These are phyloP conservation scores for Aureobasidium sp. DNA, from an alignment of 2,329 filamentous ascomycete species.

Conservation along the genomic window DNA sequence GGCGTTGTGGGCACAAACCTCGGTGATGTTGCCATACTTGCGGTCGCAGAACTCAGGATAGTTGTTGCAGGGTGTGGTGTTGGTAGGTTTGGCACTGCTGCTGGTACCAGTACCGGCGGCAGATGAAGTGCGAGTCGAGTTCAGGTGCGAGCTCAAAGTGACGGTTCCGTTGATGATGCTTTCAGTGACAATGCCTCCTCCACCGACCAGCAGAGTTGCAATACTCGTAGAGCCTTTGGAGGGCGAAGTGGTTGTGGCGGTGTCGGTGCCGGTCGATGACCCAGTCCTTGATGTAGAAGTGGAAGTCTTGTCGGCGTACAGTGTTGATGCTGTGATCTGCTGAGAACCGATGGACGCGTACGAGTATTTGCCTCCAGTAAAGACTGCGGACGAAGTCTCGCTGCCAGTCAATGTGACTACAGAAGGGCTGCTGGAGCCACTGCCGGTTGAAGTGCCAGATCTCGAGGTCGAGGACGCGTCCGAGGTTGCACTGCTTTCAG, in stretches of 20 bases:
- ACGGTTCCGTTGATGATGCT: slow-evolving; percentile 18
- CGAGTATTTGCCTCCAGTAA: slow-evolving; percentile 5
- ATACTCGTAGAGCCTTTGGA: slow-evolving; percentile 16
- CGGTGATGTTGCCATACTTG: slow-evolving; percentile 74
- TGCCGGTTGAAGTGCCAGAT: slow-evolving; percentile 22
- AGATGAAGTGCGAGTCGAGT: slow-evolving; percentile 35
- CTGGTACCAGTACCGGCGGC: slow-evolving; percentile 22
- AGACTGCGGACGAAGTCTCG: background rate
- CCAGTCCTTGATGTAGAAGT: background rate
- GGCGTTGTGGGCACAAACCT: slow-evolving; percentile 73
- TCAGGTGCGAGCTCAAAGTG: slow-evolving; percentile 36
- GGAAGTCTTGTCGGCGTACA: slow-evolving; percentile 1
- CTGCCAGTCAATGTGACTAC: slow-evolving; percentile 14
- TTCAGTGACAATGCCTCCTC: slow-evolving; percentile 16
- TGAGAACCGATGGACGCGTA: slow-evolving; percentile 2
- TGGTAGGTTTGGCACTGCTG: slow-evolving; percentile 43
- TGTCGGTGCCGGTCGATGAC: background rate
- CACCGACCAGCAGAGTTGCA: slow-evolving; percentile 16
- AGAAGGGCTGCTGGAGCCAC: slow-evolving; percentile 19
- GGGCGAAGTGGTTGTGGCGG: slow-evolving; percentile 17
- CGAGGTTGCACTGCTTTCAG: background rate
- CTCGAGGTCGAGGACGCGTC: slow-evolving; percentile 17
- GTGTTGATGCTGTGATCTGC: slow-evolving; percentile 13
- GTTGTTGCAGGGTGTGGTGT: slow-evolving; percentile 74
- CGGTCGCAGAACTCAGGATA: slow-evolving; percentile 63